Evolutionary conservation across 2,329 filamentous ascomycete genomes (phyloP).

Genomic region (Trichoderma koningii): DNA sequence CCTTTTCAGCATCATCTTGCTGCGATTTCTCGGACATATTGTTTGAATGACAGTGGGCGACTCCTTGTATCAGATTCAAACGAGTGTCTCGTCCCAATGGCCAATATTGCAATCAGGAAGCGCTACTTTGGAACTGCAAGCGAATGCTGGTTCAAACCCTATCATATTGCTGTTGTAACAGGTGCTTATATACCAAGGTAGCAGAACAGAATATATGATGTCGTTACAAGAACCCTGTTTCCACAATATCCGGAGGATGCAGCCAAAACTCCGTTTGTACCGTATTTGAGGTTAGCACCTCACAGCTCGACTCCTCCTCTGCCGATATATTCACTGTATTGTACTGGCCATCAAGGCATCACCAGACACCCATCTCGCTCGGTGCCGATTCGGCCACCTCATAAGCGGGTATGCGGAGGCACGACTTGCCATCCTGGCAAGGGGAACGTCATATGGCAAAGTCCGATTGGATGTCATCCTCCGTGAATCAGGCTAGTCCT

Average conservation of each 20-base stretch:
- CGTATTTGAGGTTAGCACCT: slow-evolving; percentile 5
- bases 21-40: not conserved
- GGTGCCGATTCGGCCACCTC: slow-evolving; percentile 17
- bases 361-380: not conserved
- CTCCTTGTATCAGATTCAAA: no score
- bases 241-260: not conserved
- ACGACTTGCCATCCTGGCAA: not conserved
- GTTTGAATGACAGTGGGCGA: not conserved
- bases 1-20: not conserved
- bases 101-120: not conserved
- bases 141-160: not conserved
- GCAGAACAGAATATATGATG: not conserved
- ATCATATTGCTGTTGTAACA: not conserved
- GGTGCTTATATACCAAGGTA: not conserved
- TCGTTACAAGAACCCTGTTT: not conserved
- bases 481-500: not conserved
- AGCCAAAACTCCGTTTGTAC: not conserved
- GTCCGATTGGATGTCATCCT: not conserved
- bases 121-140: not conserved
- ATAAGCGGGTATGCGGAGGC: slow-evolving; percentile 2
- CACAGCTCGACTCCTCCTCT: not conserved
- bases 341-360: not conserved
- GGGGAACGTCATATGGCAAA: not conserved
- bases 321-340: not conserved
- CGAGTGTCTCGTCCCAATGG: no score